Conservation (phyloP, 805 yeast species). For the Grigorovia yakushimaensis region DNA sequence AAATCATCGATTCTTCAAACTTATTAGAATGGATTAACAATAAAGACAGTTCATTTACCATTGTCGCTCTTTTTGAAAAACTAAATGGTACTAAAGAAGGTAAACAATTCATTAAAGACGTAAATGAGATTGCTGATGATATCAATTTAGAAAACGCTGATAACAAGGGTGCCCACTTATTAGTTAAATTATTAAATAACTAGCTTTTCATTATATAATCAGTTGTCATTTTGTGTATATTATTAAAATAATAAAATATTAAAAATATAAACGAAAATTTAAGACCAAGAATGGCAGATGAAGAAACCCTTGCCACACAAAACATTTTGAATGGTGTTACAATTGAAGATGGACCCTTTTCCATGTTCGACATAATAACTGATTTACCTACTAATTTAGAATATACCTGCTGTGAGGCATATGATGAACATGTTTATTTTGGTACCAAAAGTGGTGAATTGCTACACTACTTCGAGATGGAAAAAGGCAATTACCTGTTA, state of each 20-base stretch:
- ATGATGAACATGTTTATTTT: slow-evolving; percentile 24
- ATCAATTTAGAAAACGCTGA: slow-evolving; percentile 33
- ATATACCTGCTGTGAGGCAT: slow-evolving; percentile 20
- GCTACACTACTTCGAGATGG: slow-evolving; percentile 28
- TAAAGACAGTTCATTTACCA: slow-evolving; percentile 65
- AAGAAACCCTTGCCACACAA: not conserved
- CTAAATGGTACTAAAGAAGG: slow-evolving; percentile 39
- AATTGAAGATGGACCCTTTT: slow-evolving; percentile 17
- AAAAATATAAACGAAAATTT: not conserved
- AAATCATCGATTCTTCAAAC: slow-evolving; percentile 41
- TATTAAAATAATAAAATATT: not conserved
- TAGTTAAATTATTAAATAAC: slow-evolving; percentile 30
- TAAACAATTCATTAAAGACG: slow-evolving; percentile 40
- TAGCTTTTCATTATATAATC: not conserved
- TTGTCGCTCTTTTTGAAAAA: slow-evolving; percentile 70
- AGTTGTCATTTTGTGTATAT: not conserved
- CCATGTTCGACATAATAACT: slow-evolving; percentile 15
- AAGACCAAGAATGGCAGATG: not conserved
- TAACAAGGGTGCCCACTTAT: slow-evolving; percentile 59
- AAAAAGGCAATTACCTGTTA: slow-evolving; percentile 22
- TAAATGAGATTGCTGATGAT: slow-evolving; percentile 42
- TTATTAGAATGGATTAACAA: slow-evolving; percentile 60
- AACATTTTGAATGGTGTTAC: not conserved
- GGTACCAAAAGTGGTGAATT: slow-evolving; percentile 26
- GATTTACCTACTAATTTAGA: slow-evolving; percentile 18